Base-by-base conservation (phyloP, 176 grass and related monocot species). In the Phoenix dactylifera region DNA sequence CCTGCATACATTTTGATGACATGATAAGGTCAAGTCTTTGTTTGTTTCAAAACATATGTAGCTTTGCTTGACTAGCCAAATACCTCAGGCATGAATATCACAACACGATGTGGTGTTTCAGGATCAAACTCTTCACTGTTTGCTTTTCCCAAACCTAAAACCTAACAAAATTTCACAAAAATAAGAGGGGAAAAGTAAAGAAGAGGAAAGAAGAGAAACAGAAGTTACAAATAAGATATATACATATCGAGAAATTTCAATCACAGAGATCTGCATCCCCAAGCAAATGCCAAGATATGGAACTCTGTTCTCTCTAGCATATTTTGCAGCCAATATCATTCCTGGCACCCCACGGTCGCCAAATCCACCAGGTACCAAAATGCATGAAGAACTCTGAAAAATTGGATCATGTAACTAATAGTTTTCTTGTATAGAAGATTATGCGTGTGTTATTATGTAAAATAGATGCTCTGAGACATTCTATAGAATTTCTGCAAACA, bases 261-360 rank as follows among this genome's bases (percentile, higher is more conserved):
- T 88, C 76, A 97, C 93, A 19, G 93, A 91, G 66, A 97, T 91
- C 80, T 97, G 93, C 93, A 97, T 91, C 66, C 93, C 87, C 84
- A 91, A 78, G 81, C 87, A 97, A 88, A 97, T 97, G 68, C 93
- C 93, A 76, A 97, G 93, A 62, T 97, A 97, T 66, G 93, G 93
- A 73, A 97, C 82, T 73, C 76, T 88, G 62, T 97, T 88, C 69
- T 97, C 93, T 73, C 93, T 80, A 39, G 93, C 93, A 88, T 97
- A 88, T 83, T 92, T 97, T 57, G 87, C 87, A 75, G 93, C 87
- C 73, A 85, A 54, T 77, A 91, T 83, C 93, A 97, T 97, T 81
- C 93, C 93, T 63, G 69, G 68, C 48, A 97, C 89, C 74, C 93
- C 93, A 70, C 93, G 87, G 26, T 97, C 87, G 15, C 93, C 93